Evolutionary conservation across 768 basidiomycete genomes (phyloP), one percentile per base, ranked within the genome.

Genomic region (Kockovaella imperatae): DNA sequence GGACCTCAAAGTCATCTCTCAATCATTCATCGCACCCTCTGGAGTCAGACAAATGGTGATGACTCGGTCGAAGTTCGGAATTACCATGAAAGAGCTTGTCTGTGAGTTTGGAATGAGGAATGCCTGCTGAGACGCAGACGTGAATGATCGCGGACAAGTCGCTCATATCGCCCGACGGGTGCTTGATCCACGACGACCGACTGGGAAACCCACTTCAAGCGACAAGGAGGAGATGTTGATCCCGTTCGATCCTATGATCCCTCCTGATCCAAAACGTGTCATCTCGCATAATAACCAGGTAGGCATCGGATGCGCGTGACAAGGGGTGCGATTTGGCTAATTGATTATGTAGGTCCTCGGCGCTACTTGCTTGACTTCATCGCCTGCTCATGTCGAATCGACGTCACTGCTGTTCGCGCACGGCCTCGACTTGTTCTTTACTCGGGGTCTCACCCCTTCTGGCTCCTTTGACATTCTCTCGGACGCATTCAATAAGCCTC

Each of bases 401-500:
- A 96, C 89, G 0, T 89, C 89, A 0, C 72, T 96, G 5, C 79
- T 96, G 23, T 81, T 96, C 62, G 80, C 82, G 1, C 82, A 83
- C 60, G 91, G 93, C 4, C 76, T 90, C 6, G 93, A 97, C 72
- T 75, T 96, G 55, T 96, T 96, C 77, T 74, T 82, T 23, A 87
- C 87, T 10, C 79, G 88, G 14, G 63, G 63, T 18, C 77, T 87
- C 3, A 79, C 86, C 31, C 88, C 91, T 1, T 90, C 87, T 10
- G 81, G 80, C 32, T 87, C 88, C 17, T 97, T 97, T 60, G 93
- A 97, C 64, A 82, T 95, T 21, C 78, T 97, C 6, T 87, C 79
- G 59, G 85, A 90, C 69, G 82, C 76, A 62, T 97, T 97, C 72
- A 96, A 96, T 75, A 95, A 96, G 75, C 76, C 74, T 1, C 93